Conservation (phyloP, 257 asterid species). For the Primulina huaijiensis region DNA sequence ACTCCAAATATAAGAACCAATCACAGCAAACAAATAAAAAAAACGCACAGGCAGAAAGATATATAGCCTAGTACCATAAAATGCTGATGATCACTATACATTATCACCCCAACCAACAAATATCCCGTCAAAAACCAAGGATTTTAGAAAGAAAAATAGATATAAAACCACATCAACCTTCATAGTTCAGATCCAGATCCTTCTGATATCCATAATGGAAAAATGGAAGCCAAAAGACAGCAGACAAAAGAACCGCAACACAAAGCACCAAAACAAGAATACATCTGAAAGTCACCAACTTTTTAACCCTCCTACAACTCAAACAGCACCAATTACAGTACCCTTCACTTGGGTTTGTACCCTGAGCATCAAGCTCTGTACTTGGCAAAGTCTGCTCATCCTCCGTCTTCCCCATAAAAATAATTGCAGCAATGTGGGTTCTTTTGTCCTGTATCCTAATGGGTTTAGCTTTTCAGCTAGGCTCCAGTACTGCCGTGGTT, state of each 20-base stretch:
- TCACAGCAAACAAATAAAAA: too few species aligned
- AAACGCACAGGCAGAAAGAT: too few species aligned
- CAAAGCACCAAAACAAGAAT: slow-evolving; percentile 42
- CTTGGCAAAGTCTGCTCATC: slow-evolving; percentile 31
- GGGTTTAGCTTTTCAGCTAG: too few species aligned
- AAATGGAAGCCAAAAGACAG: slow-evolving; percentile 48
- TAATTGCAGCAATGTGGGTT: slow-evolving; percentile 36
- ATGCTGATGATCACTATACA: background rate
- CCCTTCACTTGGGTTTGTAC: slow-evolving; percentile 26
- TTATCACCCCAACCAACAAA: too few species aligned
- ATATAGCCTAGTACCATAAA: background rate
- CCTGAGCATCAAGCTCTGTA: slow-evolving; percentile 32
- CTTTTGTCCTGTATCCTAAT: too few species aligned
- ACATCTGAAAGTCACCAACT: slow-evolving; percentile 38
- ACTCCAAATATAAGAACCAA: too few species aligned
- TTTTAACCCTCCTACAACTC: slow-evolving; percentile 22
- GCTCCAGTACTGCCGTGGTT: too few species aligned
- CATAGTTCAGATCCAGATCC: slow-evolving; percentile 45
- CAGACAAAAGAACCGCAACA: slow-evolving; percentile 41
- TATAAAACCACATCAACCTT: background rate
- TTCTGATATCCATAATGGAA: slow-evolving; percentile 38
- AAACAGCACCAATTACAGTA: slow-evolving; percentile 4
- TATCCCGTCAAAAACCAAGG: too few species aligned
- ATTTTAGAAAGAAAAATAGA: background rate
- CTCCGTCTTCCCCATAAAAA: slow-evolving; percentile 46